Evolutionary conservation across 2,329 filamentous ascomycete genomes (phyloP), one percentile per base, ranked within the genome.

Genomic region (Fusarium sp.): DNA sequence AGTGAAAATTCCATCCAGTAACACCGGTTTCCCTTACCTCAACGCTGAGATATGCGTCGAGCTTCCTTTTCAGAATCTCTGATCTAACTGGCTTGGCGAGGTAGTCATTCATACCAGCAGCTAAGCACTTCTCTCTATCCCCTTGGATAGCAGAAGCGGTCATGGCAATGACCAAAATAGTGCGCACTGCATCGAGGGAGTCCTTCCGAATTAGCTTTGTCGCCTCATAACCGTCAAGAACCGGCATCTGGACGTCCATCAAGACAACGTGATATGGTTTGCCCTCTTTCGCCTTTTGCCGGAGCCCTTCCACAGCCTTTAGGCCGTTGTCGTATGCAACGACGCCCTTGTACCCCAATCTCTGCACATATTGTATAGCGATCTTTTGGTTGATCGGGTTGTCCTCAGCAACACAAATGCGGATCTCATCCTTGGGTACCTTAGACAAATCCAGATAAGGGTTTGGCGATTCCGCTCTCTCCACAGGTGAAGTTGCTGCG

Each of bases 221-320:
- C 3, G 95, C 95, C 81, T 97, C 93, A 79, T 97, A 97, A 11
- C 95, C 95, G 80, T 98, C 95, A 14, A 97, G 88, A 7, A 97
- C 91, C 0, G 95, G 95, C 95, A 98, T 98, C 82, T 97, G 95
- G 7, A 97, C 94, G 80, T 98, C 95, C 95, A 98, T 98, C 48
- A 98, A 88, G 44, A 97, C 92, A 36, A 98, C 88, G 78, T 98
- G 95, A 83, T 97, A 98, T 0, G 95, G 95, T 14, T 86, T 86
- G 3, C 91, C 92, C 70, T 93, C 91, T 48, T 85, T 86, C 7
- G 92, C 92, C 70, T 91, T 92, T 56, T 89, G 85, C 14, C 92
- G 91, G n/a, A 98, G 84, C 1, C 94, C 95, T 77, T 97, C 93
- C 20, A 97, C 92, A 0, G 95, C 95, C 82, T 95, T 94, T 70